Base-by-base conservation (phyloP, 208 protist species). In the Polymyxa betae region DNA sequence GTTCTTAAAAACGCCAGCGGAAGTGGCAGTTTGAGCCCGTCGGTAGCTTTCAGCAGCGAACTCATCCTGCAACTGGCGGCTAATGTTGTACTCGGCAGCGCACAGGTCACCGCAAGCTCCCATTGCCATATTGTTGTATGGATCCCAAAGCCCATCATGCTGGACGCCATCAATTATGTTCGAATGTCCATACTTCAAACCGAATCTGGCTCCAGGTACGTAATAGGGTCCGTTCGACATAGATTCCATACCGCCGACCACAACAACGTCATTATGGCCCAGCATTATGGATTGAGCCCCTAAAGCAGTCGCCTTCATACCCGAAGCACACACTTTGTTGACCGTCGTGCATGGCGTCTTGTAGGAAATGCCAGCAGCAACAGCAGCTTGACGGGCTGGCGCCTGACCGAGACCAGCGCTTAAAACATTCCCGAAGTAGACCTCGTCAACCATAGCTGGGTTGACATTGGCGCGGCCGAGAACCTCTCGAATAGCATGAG, bases 1-100 rank as follows among this genome's bases (percentile, higher is more conserved):
- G 82, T 96, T 92, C 66, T 95, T 95, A 89, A 98, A 96, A 5
- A 92, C 91, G 77, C 96, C 96, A 16, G 96, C 92, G 93, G 96
- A 94, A 32, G 90, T 90, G 45, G 95, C 94, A 35, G 91, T 54
- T 0, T 77, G 52, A 0, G 95, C 95, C 77, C 96, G 95, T 60
- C 94, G 95, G 94, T 98, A 97, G 38, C 96, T 97, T 89, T 94
- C 77, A 88, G 95, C 94, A 46, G 97, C 96, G 91, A 96, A 98
- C 35, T 95, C 94, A 93, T 98, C 97, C 92, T 98, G 97, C 66
- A 95, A 72, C 92, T 97, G 94, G 87, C 96, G 94, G 43, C 95
- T 95, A 45, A 98, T 94, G 49, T 92, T 93, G 90, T 97, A 95
- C 92, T 98, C 95, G 68, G 94, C 92, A 29, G 95, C 96, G 68